A percentile compares a stretch with the other conserved stretches of the same genome.
Conservation (phyloP, 169 alveolate genomes). For the Nephromyces sp. region DNA sequence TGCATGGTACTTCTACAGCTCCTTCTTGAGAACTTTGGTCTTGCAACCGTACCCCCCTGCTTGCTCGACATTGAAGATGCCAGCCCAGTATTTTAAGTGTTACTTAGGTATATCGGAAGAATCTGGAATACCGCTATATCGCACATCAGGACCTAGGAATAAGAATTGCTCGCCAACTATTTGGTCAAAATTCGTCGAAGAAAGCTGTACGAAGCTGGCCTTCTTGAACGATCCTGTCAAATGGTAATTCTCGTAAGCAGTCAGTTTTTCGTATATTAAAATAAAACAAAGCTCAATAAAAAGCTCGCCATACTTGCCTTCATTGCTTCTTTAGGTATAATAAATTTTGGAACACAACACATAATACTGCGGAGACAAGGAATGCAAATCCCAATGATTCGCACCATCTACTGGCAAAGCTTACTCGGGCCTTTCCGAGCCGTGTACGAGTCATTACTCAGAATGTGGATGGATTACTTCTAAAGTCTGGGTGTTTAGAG, state of each 20-base stretch:
- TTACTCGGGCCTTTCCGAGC: not conserved
- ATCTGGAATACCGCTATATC: not conserved
- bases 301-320: too few species aligned
- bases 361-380: not conserved
- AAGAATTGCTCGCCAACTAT: not conserved
- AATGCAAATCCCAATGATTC: not conserved
- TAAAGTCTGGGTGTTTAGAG: conserved; percentile 51
- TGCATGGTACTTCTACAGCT: not conserved
- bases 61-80: not conserved
- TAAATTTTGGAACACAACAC: not conserved
- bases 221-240: not conserved
- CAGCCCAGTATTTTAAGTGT: not conserved
- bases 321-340: not conserved
- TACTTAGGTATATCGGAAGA: not conserved
- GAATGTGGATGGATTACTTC: conserved; percentile 66
- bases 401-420: not conserved
- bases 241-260: not conserved
- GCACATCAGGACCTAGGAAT: not conserved
- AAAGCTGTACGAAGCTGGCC: not conserved
- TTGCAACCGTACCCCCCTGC: not conserved
- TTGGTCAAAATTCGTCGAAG: not conserved
- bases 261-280: not conserved
- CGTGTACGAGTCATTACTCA: conserved; percentile 52
- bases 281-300: not conserved
- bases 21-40: not conserved